Percentiles rank a stretch among this genome's conserved stretches.
phyloP scores from a whole-genome alignment of 768 basidiomycete genomes.

The Russula foetens region DNA sequence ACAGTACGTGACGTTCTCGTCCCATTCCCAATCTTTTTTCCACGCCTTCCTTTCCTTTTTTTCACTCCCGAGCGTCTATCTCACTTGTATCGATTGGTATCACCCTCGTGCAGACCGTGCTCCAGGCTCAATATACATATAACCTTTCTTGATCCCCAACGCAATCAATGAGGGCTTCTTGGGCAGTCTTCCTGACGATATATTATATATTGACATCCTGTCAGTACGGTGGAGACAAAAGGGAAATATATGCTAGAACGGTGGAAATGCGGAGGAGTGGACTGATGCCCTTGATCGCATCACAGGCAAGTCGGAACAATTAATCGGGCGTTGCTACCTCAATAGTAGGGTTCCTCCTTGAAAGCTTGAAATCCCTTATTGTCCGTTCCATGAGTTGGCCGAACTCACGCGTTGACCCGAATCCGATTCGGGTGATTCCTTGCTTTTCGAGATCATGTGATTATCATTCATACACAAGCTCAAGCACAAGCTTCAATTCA shows the following conservation, averaged over 20 bases:
- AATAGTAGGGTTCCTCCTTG: too few relatives aligned
- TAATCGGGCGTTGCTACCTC: too few relatives aligned
- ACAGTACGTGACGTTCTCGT: not conserved
- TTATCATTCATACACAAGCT: not conserved
- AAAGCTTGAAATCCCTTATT: too few relatives aligned
- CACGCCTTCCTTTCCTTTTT: not conserved
- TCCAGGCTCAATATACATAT: slow-evolving; percentile 3
- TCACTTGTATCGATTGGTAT: slow-evolving; percentile 14
- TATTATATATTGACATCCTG: too few relatives aligned
- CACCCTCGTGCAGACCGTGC: slow-evolving; percentile 8
- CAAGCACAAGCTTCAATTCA: not conserved
- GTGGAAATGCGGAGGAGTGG: too few relatives aligned
- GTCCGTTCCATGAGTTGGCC: too few relatives aligned
- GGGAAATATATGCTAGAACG: too few relatives aligned
- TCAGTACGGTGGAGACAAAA: too few relatives aligned
- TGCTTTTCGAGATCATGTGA: not conserved
- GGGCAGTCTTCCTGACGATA: not conserved
- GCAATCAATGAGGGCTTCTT: not conserved
- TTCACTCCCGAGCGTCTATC: not conserved
- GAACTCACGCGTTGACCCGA: too few relatives aligned
- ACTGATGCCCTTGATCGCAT: too few relatives aligned
- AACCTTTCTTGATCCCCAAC: not conserved
- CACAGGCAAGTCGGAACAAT: too few relatives aligned
- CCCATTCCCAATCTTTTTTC: not conserved
- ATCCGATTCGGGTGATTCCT: too few relatives aligned